Conservation (phyloP, 352 stramenopile genomes). For the Phytophthora ohioensis region DNA sequence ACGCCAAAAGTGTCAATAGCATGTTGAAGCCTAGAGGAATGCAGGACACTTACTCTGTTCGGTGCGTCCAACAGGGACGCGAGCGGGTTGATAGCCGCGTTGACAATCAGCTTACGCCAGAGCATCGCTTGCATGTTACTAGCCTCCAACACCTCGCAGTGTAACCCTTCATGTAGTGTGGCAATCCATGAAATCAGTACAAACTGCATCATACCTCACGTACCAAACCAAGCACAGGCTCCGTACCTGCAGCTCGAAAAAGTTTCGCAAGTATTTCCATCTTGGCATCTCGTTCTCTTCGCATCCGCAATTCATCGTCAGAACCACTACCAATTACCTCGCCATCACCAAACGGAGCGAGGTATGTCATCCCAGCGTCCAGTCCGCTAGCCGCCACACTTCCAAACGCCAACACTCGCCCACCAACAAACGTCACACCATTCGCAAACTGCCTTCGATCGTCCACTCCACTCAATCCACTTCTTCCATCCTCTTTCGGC, state of each 20-base stretch:
- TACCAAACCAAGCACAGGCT: background rate
- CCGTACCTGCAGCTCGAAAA: conserved; percentile 53
- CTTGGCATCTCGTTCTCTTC: conserved; percentile 15
- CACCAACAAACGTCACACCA: conserved; percentile 76
- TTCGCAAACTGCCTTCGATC: conserved; percentile 56
- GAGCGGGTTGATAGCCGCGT: conserved; percentile 82
- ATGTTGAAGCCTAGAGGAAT: background rate
- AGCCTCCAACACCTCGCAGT: conserved; percentile 47
- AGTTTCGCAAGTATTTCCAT: conserved; percentile 44
- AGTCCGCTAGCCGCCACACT: conserved; percentile 61
- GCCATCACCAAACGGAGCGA: conserved; percentile 47
- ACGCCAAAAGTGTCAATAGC: conserved; percentile 1
- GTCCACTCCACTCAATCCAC: background rate
- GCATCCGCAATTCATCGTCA: background rate
- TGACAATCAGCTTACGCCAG: conserved; percentile 86
- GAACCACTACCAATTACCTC: background rate
- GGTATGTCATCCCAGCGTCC: conserved; percentile 54
- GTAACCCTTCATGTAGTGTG: conserved; percentile 43
- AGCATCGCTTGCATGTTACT: conserved; percentile 68
- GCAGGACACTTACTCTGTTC: conserved; percentile 50
- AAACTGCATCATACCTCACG: background rate
- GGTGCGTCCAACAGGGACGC: conserved; percentile 63
- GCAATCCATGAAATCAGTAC: background rate
- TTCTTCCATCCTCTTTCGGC: conserved; percentile 8
- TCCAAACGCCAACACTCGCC: conserved; percentile 48